Base-by-base conservation (phyloP, 768 basidiomycete species). In the Xerocomellus amylosporus region DNA sequence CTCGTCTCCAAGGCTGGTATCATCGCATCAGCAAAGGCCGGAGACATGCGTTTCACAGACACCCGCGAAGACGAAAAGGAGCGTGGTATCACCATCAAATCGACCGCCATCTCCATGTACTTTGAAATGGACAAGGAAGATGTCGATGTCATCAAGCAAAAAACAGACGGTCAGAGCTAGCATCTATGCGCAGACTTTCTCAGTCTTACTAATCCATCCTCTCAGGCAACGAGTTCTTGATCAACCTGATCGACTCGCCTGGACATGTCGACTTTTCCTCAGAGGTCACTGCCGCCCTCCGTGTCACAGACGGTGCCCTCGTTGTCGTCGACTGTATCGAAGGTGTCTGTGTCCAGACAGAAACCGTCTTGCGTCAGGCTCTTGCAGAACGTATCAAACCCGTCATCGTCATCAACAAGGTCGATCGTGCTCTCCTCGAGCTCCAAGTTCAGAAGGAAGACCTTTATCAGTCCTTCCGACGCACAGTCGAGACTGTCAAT, bases 201-300 rank as follows among this genome's bases (percentile, higher is more conserved):
- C 22, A 22, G 9, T 26, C 47, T 58, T 26, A 51, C 50, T 8
- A 14, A 24, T 36, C 58, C 39, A 34, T 46, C 49, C 37, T 42
- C 43, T 50, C 55, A 87, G 93, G 94, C 61, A 81, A 85, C 71
- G 93, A 98, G 74, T 99, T 99, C 84, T 84, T 99, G 83, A 98
- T 99, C 82, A 99, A 99, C 79, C 78, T 99, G 78, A 98, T 99
- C 79, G 97, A 99, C 74, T 98, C 95, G 8, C 97, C 97, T 50
- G 97, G 97, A 67, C 97, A 99, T 85, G 97, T 99, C 75, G 97
- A 99, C 75, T 99, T 99, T 82, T 99, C 97, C 33, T 98, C 97
- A 49, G 97, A 99, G 77, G 97, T 99, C 66, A 99, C 97, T 3
- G 97, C 97, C 58, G 97, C 97, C 61, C 93, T 99, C 71, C 97